phyloP scores from a whole-genome alignment of 2,329 filamentous ascomycete species.

The Alternaria arbusti region DNA sequence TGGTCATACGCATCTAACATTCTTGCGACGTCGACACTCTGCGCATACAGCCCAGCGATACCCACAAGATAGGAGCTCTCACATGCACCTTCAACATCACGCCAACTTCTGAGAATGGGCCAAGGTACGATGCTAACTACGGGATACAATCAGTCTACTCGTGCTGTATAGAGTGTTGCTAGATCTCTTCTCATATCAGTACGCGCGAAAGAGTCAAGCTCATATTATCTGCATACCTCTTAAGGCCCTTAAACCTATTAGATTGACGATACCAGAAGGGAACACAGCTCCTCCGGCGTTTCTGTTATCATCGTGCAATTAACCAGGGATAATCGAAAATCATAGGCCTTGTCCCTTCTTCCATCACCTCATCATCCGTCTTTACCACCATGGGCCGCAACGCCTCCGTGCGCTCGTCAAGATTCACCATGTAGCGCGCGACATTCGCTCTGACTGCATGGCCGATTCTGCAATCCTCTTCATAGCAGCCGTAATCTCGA shows the following conservation, averaged over 20 bases:
- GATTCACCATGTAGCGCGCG: background rate
- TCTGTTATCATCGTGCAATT: background rate
- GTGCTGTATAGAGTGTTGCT: background rate
- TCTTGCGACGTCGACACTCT: background rate
- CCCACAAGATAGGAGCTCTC: background rate
- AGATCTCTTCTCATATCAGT: background rate
- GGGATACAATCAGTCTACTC: fast-evolving
- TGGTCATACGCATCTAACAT: too few species aligned
- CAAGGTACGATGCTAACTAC: background rate
- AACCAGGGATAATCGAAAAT: background rate
- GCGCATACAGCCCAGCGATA: background rate
- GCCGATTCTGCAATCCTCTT: background rate
- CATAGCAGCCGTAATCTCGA: background rate
- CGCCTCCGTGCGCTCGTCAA: background rate
- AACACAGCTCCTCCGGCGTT: background rate
- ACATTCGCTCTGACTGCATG: background rate
- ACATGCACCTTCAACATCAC: background rate
- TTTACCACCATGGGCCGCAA: too few species aligned
- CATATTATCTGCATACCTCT: background rate
- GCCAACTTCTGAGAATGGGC: background rate
- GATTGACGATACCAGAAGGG: background rate
- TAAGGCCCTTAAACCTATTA: fast-evolving
- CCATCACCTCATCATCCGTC: background rate
- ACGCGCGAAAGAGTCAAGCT: background rate
- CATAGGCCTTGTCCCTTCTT: background rate